Percentiles rank a stretch among this genome's conserved stretches.
Conservation (phyloP, 2,329 filamentous ascomycete genomes). For the Chrysoporthe puriensis region DNA sequence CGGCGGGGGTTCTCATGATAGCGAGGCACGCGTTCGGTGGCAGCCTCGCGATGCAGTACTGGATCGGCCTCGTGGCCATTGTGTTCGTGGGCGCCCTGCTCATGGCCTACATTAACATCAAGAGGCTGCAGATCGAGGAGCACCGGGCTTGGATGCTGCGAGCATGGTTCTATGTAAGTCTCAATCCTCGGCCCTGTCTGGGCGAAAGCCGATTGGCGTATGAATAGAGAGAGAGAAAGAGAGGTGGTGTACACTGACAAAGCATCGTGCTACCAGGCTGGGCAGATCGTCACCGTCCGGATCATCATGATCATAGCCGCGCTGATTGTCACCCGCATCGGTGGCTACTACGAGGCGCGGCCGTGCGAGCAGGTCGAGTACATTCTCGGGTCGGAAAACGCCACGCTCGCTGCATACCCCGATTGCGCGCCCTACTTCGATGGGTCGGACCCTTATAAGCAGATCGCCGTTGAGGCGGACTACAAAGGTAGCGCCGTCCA, state of each 20-base stretch:
- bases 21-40: slow-evolving; percentile 57
- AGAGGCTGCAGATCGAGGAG: slow-evolving; percentile 62
- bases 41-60: slow-evolving; percentile 51
- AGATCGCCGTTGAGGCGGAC: slow-evolving; percentile 40
- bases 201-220: not conserved
- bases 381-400: slow-evolving; percentile 38
- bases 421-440: slow-evolving; percentile 46
- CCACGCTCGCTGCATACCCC: slow-evolving; percentile 46
- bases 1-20: slow-evolving; percentile 57
- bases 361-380: slow-evolving; percentile 54
- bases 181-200: not conserved
- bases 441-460: slow-evolving; percentile 33
- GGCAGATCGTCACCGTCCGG: slow-evolving; percentile 55
- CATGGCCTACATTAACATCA: slow-evolving; percentile 60
- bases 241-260: too few species aligned
- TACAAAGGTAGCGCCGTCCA: slow-evolving; percentile 36
- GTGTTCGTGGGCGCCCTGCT: slow-evolving; percentile 47
- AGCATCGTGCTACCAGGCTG: slow-evolving; percentile 38
- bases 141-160: slow-evolving; percentile 67
- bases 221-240: too few species aligned
- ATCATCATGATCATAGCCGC: slow-evolving; percentile 50
- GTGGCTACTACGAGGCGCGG: slow-evolving; percentile 35
- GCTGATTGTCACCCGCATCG: slow-evolving; percentile 40
- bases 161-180: slow-evolving; percentile 50
- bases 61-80: slow-evolving; percentile 47